A percentile compares a stretch with the other conserved stretches of the same genome.
These are phyloP conservation scores for Leucosporidium scottii DNA, from an alignment of 768 basidiomycete species.

Conservation along the genomic window DNA sequence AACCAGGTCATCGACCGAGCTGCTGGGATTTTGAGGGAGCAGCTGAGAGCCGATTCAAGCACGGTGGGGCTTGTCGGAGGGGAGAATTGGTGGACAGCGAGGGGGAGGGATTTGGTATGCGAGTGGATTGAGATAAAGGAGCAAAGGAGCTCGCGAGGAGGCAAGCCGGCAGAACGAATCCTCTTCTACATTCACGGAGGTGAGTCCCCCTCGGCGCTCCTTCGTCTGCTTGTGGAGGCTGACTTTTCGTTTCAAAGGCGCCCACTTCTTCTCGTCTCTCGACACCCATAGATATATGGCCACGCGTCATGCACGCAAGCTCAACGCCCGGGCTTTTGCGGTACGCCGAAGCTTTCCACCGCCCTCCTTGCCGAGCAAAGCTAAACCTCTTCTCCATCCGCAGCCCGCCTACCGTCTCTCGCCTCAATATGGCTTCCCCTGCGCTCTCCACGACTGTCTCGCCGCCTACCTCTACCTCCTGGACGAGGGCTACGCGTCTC, in stretches of 20 bases:
- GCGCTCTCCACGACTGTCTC: constrained; percentile 65
- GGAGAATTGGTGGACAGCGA: constrained; percentile 41
- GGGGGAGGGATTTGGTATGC: constrained; percentile 40
- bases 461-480: constrained; percentile 88
- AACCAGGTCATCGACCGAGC: constrained; percentile 37
- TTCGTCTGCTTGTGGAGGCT: no score
- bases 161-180: constrained; percentile 34
- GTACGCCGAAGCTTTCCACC: background rate
- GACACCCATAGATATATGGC: constrained; percentile 45
- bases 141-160: constrained; percentile 37
- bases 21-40: constrained; percentile 38
- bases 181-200: constrained; percentile 44
- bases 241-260: constrained; percentile 39
- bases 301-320: constrained; percentile 44
- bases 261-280: constrained; percentile 44
- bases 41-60: constrained; percentile 38
- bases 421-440: constrained; percentile 93
- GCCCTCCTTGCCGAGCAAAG: background rate
- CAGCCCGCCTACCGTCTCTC: constrained; percentile 53
- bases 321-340: constrained; percentile 42
- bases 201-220: constrained; percentile 13
- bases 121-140: constrained; percentile 46
- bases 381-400: background rate
- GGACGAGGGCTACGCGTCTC: constrained; percentile 47
- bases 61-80: constrained; percentile 41